phyloP scores from a whole-genome alignment of 805 yeast genomes.

The Wickerhamiella azymoides region DNA sequence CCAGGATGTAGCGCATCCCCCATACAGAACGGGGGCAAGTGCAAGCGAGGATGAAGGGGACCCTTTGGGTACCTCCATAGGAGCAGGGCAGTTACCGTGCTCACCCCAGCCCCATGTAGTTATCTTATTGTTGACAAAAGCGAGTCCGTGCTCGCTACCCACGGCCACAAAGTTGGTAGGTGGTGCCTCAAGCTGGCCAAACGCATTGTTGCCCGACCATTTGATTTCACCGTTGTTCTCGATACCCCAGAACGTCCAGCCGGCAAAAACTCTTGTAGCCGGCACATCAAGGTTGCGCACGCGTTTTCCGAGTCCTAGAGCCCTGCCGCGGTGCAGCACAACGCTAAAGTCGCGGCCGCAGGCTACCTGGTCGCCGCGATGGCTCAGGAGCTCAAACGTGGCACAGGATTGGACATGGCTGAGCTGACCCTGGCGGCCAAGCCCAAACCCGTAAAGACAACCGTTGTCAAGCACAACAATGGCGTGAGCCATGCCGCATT shows the following conservation, averaged over 20 bases:
- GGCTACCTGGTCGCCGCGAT: conserved; percentile 15
- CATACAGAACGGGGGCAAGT: conserved; percentile 11
- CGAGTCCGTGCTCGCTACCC: conserved; percentile 84
- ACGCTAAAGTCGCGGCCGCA: conserved; percentile 51
- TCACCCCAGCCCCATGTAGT: conserved; percentile 98
- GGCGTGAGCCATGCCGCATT: conserved; percentile 25
- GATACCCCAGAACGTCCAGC: conserved; percentile 6
- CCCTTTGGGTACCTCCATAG: conserved; percentile 1
- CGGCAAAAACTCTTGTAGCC: conserved; percentile 75
- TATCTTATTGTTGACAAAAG: conserved; percentile 28
- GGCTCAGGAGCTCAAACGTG: not conserved
- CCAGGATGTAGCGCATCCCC: conserved; percentile 25
- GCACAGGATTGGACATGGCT: conserved; percentile 13
- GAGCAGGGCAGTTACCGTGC: conserved; percentile 82
- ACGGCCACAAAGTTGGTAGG: conserved; percentile 25
- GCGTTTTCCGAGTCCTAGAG: conserved; percentile 25
- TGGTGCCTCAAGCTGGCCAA: conserved; percentile 42
- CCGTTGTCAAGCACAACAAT: conserved; percentile 27
- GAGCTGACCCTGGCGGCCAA: conserved; percentile 45
- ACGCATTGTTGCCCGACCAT: conserved; percentile 64
- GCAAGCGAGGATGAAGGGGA: no score
- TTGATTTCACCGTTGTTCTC: conserved; percentile 18
- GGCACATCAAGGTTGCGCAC: conserved; percentile 24
- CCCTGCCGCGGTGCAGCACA: conserved; percentile 13
- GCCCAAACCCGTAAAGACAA: conserved; percentile 52